Evolutionary conservation across 768 basidiomycete genomes (phyloP).

Genomic region (Suillus americanus): DNA sequence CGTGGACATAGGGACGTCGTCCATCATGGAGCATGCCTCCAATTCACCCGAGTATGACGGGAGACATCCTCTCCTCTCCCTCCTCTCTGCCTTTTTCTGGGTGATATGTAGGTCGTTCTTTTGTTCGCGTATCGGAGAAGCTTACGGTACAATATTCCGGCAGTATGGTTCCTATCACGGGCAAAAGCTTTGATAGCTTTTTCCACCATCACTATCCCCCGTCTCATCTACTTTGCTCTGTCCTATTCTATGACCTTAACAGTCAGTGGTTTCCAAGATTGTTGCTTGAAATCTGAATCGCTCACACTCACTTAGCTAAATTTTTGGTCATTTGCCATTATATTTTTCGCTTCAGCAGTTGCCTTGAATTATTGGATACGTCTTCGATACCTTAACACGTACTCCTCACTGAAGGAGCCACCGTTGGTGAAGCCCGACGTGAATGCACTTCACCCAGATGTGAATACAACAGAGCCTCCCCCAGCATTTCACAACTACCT

Average conservation of each 20-base stretch:
- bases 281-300: conserved; percentile 2
- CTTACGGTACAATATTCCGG: conserved; percentile 2
- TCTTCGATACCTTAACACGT: conserved; percentile 75
- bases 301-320: conserved; percentile 57
- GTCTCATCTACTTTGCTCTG: conserved; percentile 71
- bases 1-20: not conserved
- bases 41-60: conserved; percentile 30
- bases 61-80: conserved; percentile 71
- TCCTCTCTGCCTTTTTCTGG: conserved; percentile 84
- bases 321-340: conserved; percentile 85
- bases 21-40: conserved; percentile 25
- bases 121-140: conserved; percentile 8
- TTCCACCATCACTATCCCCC: conserved; percentile 79
- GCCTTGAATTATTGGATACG: conserved; percentile 84
- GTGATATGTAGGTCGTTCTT: conserved; percentile 58
- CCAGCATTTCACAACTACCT: conserved; percentile 93
- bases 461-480: conserved; percentile 71
- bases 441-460: conserved; percentile 88
- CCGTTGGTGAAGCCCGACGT: conserved; percentile 82
- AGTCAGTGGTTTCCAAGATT: conserved; percentile 40
- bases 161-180: conserved; percentile 86
- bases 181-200: conserved; percentile 72
- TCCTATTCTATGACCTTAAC: conserved; percentile 91
- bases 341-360: conserved; percentile 66
- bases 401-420: conserved; percentile 74